Percentiles rank a stretch among this genome's conserved stretches.
These are phyloP conservation scores for Plectranthus barbatus DNA, from an alignment of 257 asterid species.

Conservation along the genomic window DNA sequence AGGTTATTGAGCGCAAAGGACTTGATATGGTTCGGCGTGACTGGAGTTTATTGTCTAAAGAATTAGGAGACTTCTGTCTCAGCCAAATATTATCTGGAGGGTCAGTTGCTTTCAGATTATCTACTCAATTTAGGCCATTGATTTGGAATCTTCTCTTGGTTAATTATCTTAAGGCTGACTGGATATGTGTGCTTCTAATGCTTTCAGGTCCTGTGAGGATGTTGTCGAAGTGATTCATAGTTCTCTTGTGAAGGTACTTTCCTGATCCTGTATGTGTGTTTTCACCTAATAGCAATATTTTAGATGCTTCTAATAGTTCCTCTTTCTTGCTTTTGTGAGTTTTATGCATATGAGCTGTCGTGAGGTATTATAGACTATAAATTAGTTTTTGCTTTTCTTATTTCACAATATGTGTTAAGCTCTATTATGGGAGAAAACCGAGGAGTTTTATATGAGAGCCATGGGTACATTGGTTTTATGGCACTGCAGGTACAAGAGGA, in stretches of 20 bases:
- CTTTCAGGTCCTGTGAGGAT: slow-evolving; percentile 83
- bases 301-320: slow-evolving; percentile 6
- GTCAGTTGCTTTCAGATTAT: slow-evolving; percentile 28
- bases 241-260: slow-evolving; percentile 68
- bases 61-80: slow-evolving; percentile 90
- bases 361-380: not conserved
- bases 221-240: slow-evolving; percentile 87
- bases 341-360: not conserved
- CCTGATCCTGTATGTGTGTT: slow-evolving; percentile 10
- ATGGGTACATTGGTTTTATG: not conserved
- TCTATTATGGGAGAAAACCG: slow-evolving; percentile 1
- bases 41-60: slow-evolving; percentile 98
- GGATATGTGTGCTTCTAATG: slow-evolving; percentile 7
- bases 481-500: slow-evolving; percentile 75
- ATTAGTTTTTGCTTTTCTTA: not conserved
- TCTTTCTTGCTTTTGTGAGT: not conserved
- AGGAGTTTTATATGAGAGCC: slow-evolving; percentile 4
- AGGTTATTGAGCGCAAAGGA: slow-evolving; percentile 94
- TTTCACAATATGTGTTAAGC: not conserved
- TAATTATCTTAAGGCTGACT: slow-evolving; percentile 11
- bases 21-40: slow-evolving; percentile 99
- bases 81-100: slow-evolving; percentile 89
- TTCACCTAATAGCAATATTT: not conserved
- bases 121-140: not conserved
- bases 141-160: not conserved